Conservation (phyloP, 2,329 filamentous ascomycete genomes). For the Ophiostoma australiae region DNA sequence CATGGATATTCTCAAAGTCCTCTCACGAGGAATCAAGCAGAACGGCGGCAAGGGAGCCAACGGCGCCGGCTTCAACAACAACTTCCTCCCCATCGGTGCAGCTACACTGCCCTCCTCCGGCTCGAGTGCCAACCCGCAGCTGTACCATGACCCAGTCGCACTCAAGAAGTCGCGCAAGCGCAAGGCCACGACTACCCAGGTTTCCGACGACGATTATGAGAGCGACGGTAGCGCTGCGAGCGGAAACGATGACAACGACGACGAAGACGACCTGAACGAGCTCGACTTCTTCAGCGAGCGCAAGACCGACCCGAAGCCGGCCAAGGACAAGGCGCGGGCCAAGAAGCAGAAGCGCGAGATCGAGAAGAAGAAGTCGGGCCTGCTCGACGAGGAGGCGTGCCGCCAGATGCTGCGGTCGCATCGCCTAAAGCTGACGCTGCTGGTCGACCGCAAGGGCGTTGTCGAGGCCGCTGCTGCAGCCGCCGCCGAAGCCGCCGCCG, state of each 20-base stretch:
- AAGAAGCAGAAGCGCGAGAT: slow-evolving; percentile 30
- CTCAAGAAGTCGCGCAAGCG: slow-evolving; percentile 44
- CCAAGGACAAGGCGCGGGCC: slow-evolving; percentile 38
- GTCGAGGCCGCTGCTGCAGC: slow-evolving; percentile 34
- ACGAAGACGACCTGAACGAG: slow-evolving; percentile 35
- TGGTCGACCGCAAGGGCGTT: slow-evolving; percentile 55
- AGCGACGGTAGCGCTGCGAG: slow-evolving; percentile 18
- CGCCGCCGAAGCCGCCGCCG: slow-evolving; percentile 16
- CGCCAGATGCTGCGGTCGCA: slow-evolving; percentile 71
- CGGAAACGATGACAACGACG: slow-evolving; percentile 31
- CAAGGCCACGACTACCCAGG: neutral
- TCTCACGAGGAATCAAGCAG: slow-evolving; percentile 65
- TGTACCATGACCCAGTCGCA: slow-evolving; percentile 55
- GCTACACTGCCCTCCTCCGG: slow-evolving; percentile 60
- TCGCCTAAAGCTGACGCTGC: slow-evolving; percentile 75
- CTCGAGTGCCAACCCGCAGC: slow-evolving; percentile 60
- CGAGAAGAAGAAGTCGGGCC: slow-evolving; percentile 31
- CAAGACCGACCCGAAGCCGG: slow-evolving; percentile 32
- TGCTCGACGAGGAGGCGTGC: slow-evolving; percentile 64
- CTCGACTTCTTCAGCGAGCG: slow-evolving; percentile 53
- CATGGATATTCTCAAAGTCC: slow-evolving; percentile 70
- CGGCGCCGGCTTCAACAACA: slow-evolving; percentile 33
- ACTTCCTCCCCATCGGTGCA: slow-evolving; percentile 30
- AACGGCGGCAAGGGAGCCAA: slow-evolving; percentile 31
- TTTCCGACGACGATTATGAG: slow-evolving; percentile 28